Evolutionary conservation across 192 early-diverging fungal genomes (phyloP), one percentile per base, ranked within the genome.

Genomic region (Obelidium mucronatum): DNA sequence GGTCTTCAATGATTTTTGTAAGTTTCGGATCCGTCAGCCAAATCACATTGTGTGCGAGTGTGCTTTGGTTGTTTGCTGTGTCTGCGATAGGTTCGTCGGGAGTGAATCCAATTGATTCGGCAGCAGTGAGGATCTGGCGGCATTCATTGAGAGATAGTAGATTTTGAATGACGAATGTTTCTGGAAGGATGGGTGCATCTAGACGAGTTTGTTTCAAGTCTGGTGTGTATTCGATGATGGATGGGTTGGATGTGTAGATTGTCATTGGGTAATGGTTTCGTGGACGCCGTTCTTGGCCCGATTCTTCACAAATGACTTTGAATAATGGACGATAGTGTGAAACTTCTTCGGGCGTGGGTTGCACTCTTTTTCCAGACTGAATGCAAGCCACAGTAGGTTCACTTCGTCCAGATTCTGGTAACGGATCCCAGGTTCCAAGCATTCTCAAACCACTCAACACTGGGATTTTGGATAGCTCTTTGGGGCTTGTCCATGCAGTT

Each of bases 11-110:
- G 44, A 71, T 80, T 33, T 76, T 67, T 15, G 87, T 67, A 15
- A 92, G 73, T n/a, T 84, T 78, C 6, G 80, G 73, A 73, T 92
- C 91, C 0, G 86, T 89, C 51, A 92, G 82, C 91, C 89, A 90
- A 75, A 92, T 89, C 44, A 92, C 82, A 81, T 90, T 90, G 79
- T 90, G 88, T 0, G 91, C 91, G 34, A 90, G 60, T 0, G 89
- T 76, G 1, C 88, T 90, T 54, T 79, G 76, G n/a, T 86, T 84
- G 37, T 77, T 64, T 8, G 89, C 89, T 33, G 80, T 80, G 22
- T 87, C 89, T 22, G 82, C 81, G 42, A 70, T 39, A 33, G 91
- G 91, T 33, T 82, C 86, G 61, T 92, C 91, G 34, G 88, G 87
- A 11, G 86, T 90, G 75, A 87, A 92, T 22, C 91, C 91, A 33